phyloP scores from a whole-genome alignment of 2,329 filamentous ascomycete genomes.

The Penicillium sp. region DNA sequence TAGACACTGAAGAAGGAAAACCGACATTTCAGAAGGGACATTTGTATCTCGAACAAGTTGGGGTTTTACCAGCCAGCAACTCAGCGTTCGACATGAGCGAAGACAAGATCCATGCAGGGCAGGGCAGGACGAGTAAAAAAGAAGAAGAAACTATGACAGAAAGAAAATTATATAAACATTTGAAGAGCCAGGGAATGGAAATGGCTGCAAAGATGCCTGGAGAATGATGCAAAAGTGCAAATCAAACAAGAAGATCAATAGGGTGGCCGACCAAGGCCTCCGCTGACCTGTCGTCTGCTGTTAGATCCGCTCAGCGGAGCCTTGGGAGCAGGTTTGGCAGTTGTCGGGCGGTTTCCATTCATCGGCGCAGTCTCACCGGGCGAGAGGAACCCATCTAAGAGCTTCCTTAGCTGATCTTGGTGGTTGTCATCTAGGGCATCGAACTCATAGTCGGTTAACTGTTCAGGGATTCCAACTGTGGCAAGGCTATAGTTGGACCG shows the following conservation, averaged over 20 bases:
- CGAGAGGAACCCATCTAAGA: constrained; percentile 40
- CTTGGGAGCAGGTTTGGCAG: constrained; percentile 11
- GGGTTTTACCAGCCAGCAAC: background rate
- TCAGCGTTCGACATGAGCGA: background rate
- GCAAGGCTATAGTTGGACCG: constrained; percentile 35
- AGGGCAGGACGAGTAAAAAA: background rate
- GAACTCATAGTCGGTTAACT: constrained; percentile 9
- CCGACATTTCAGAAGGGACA: constrained; percentile 4
- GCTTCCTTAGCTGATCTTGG: constrained; percentile 37
- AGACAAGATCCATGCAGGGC: constrained; percentile 1
- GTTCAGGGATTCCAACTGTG: constrained; percentile 18
- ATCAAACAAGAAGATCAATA: constrained; percentile 25
- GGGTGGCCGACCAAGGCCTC: constrained; percentile 37
- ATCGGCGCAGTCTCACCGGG: constrained; percentile 22
- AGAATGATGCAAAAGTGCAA: constrained; percentile 11
- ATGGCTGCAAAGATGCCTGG: background rate
- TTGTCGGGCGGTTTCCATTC: constrained; percentile 20
- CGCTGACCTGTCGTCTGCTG: constrained; percentile 26
- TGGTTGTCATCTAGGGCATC: constrained; percentile 22
- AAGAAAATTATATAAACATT: constrained; percentile 21
- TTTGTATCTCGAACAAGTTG: background rate
- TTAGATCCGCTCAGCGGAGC: constrained; percentile 8
- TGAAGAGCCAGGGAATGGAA: constrained; percentile 13
- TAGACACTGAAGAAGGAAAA: constrained; percentile 11
- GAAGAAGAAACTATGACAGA: background rate